Percentiles rank a stretch among this genome's conserved stretches.
Evolutionary conservation across 225 moss, liverwort and hornwort species (phyloP).

Genomic region (Lunularia cruciata): DNA sequence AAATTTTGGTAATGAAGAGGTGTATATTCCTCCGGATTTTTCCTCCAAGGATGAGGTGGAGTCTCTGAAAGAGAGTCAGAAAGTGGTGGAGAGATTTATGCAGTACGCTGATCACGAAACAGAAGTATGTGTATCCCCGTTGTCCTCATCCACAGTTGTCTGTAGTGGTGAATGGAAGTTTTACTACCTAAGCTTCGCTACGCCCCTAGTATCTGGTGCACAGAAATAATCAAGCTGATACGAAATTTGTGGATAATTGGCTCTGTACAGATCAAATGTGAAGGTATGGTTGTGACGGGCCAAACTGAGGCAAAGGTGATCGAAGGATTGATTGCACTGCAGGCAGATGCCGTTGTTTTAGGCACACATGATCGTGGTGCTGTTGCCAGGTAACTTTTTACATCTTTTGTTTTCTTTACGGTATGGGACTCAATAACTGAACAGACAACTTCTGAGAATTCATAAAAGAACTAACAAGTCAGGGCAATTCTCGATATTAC

Average conservation of each 20-base stretch:
- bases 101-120: slow-evolving; percentile 57
- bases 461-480: too few species aligned
- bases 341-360: slow-evolving; percentile 87
- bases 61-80: slow-evolving; percentile 82
- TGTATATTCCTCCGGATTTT: slow-evolving; percentile 53
- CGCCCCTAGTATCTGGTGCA: too few species aligned
- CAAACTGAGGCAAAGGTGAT: slow-evolving; percentile 80
- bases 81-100: slow-evolving; percentile 85
- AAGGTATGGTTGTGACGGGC: slow-evolving; percentile 83
- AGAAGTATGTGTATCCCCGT: slow-evolving; percentile 33
- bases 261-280: slow-evolving; percentile 65
- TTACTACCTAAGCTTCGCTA: too few species aligned
- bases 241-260: background rate
- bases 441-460: too few species aligned
- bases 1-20: slow-evolving; percentile 90
- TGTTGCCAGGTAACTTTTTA: slow-evolving; percentile 58
- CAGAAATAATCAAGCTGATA: too few species aligned
- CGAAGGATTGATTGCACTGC: slow-evolving; percentile 65
- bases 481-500: too few species aligned
- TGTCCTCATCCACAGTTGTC: background rate
- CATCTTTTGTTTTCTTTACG: too few species aligned
- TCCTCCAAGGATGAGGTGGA: slow-evolving; percentile 65
- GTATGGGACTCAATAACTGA: too few species aligned
- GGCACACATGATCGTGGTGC: slow-evolving; percentile 79
- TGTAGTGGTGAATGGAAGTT: too few species aligned